phyloP scores from a whole-genome alignment of 129 eudicot species.

The Ambrosia artemisiifolia region DNA sequence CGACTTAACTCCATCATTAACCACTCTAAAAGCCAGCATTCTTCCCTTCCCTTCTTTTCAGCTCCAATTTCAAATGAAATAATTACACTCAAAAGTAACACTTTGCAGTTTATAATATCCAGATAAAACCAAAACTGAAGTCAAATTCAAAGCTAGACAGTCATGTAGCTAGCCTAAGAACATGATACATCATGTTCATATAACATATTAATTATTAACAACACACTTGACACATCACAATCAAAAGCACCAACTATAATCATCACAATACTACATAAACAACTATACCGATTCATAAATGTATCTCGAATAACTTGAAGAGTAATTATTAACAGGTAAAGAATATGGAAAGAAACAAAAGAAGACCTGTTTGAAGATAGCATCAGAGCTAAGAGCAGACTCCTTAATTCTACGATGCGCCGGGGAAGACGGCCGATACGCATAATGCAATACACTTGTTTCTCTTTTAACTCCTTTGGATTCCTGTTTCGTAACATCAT shows the following conservation, averaged over 20 bases:
- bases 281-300: neutral
- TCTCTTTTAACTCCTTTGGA: slow-evolving; percentile 7
- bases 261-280: neutral
- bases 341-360: neutral
- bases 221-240: neutral
- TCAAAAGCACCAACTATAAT: neutral
- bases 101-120: too few relatives aligned
- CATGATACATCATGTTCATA: neutral
- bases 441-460: slow-evolving; percentile 28
- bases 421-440: slow-evolving; percentile 69
- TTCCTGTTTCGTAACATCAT: neutral
- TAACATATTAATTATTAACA: neutral
- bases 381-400: slow-evolving; percentile 91
- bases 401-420: slow-evolving; percentile 79
- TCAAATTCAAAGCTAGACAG: neutral
- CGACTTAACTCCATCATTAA: too few relatives aligned
- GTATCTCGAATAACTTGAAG: neutral
- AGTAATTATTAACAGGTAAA: neutral
- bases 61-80: too few relatives aligned
- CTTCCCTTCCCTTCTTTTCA: too few relatives aligned
- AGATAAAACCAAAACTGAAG: neutral
- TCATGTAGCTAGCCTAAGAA: neutral
- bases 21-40: too few relatives aligned
- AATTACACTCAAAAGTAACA: too few relatives aligned
- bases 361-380: slow-evolving; percentile 83